Base-by-base conservation (phyloP, 1,284 basidiomycete species). In the Inonotus obliquus region DNA sequence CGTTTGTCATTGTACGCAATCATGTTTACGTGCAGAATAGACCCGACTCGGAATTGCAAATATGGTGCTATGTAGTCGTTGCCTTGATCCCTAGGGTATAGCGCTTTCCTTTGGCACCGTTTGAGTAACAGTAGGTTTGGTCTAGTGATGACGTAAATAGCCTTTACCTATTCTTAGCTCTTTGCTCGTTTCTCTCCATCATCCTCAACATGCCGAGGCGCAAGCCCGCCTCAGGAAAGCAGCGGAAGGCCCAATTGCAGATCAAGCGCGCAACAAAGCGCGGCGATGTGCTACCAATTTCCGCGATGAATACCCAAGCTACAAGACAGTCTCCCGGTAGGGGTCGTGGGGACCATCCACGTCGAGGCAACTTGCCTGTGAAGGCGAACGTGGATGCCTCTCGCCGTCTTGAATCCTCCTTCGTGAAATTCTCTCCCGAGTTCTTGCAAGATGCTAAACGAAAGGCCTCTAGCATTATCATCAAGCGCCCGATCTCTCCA, bases 181-280 rank as follows among this genome's bases (percentile, higher is more conserved):
- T 32, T 32, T 4, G 32, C 9, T 32, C 32, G n/a, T n/a, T n/a
- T n/a, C n/a, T n/a, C n/a, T n/a, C n/a, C n/a, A n/a, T n/a, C n/a
- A n/a, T n/a, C n/a, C n/a, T 37, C 52, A 9, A 37, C 13, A 86
- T 82, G 80, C 77, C 79, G 55, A 80, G 86, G 45, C 76, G 76
- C 61, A 84, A 82, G 69, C 81, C 83, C 17, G 78, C 76, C 38
- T 92, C 89, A 0, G 79, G 77, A 48, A 91, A 87, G 66, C 79
- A 89, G 71, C 87, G 85, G 68, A 91, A 87, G 67, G 83, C 81
- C 6, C 81, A 89, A 65, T 78, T 86, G 4, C 84, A 88, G 70
- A 78, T 84, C 63, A 90, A 89, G 68, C 86, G 92, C n/a, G 92
- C 92, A 0, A 75, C 87, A 37, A 94, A 94, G 72, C 85, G 92